phyloP scores from a whole-genome alignment of 139 green algal genomes.

The Auxenochlorella pyrenoidosa region DNA sequence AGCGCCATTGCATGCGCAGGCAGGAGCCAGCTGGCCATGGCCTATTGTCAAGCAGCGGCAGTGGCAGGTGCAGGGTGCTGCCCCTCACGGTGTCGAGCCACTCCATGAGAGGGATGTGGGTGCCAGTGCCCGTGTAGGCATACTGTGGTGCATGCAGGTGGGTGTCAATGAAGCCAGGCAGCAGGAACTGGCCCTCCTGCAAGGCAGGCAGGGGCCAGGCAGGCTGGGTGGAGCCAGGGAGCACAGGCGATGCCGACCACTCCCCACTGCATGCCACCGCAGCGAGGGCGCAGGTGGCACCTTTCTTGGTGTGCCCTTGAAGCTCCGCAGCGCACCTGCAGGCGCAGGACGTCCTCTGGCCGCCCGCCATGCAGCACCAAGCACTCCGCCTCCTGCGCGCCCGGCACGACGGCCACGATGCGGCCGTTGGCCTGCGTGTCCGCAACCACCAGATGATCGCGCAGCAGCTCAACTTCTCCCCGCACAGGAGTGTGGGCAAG shows the following conservation, averaged over 20 bases:
- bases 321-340: background rate
- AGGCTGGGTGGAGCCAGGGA: too few relatives aligned
- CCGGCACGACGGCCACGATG: background rate
- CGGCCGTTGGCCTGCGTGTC: background rate
- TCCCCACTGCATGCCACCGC: too few relatives aligned
- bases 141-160: slow-evolving; percentile 59
- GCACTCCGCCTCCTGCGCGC: background rate
- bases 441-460: background rate
- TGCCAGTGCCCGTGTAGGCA: slow-evolving; percentile 48
- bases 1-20: background rate
- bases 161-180: slow-evolving; percentile 60
- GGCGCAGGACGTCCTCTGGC: background rate
- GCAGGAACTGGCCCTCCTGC: slow-evolving; percentile 39
- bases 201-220: background rate
- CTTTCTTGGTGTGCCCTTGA: too few relatives aligned
- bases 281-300: too few relatives aligned
- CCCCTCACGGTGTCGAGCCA: slow-evolving; percentile 45
- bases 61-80: background rate
- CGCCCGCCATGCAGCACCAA: background rate
- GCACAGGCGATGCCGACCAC: too few relatives aligned
- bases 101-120: slow-evolving; percentile 53
- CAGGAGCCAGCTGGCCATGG: background rate
- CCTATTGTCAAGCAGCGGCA: too few relatives aligned
- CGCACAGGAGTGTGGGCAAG: background rate
- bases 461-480: background rate